Evolutionary conservation across 2,329 filamentous ascomycete species (phyloP).

Genomic region (Ophiostoma montium): DNA sequence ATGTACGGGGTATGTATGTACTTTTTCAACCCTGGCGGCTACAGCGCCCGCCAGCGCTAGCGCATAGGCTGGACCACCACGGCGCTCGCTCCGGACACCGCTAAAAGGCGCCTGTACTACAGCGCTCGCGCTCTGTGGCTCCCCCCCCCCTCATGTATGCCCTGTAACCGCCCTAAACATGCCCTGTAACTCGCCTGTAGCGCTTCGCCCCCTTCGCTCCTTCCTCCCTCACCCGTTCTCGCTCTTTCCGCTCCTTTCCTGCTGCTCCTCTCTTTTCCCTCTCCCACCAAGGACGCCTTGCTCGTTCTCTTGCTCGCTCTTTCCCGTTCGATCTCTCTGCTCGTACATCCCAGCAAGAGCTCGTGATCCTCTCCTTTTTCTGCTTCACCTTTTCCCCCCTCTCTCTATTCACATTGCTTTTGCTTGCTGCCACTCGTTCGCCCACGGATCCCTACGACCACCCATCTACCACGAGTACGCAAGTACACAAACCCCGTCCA

Average conservation of each 20-base stretch:
- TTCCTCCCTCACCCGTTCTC: background rate
- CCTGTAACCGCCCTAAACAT: too few species aligned
- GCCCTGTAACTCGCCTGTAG: background rate
- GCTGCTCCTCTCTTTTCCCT: background rate
- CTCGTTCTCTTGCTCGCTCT: background rate
- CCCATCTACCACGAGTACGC: background rate
- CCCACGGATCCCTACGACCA: background rate
- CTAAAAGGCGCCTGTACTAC: background rate
- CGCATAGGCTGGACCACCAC: background rate
- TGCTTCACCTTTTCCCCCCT: background rate
- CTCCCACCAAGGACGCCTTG: background rate
- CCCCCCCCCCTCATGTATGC: too few species aligned
- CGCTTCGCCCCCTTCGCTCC: background rate
- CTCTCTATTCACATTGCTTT: background rate
- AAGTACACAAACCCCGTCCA: too few species aligned
- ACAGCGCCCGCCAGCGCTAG: constrained; percentile 6
- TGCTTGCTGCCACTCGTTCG: background rate
- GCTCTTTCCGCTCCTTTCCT: constrained; percentile 1
- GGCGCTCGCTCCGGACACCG: background rate
- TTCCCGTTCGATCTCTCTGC: background rate
- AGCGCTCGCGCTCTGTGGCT: too few species aligned
- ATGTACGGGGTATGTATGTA: too few species aligned
- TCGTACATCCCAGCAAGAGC: background rate
- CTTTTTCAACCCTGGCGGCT: constrained; percentile 4
- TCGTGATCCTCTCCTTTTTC: background rate